Percentiles rank a stretch among this genome's conserved stretches.
phyloP scores from a whole-genome alignment of 176 grass and related monocot species.

The Carex pumila region DNA sequence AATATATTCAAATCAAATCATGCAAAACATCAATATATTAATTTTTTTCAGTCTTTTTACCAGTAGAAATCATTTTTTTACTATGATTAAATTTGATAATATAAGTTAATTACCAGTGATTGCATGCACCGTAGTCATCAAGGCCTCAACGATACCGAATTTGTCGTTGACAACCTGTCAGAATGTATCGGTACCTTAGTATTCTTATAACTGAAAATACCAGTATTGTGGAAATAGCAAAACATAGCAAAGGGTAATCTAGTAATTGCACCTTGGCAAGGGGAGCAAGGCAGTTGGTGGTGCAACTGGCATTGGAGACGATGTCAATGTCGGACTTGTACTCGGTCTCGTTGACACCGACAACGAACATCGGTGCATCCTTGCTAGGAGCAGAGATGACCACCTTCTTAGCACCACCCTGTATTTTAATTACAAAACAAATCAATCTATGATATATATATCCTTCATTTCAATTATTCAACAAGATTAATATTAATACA shows the following conservation, averaged over 20 bases:
- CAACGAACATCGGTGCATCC: constrained; percentile 68
- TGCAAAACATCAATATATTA: no score
- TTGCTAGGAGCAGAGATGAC: constrained; percentile 88
- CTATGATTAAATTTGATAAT: no score
- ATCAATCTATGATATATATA: background rate
- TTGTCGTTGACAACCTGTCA: constrained; percentile 66
- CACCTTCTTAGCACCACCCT: constrained; percentile 92
- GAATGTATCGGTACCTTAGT: background rate
- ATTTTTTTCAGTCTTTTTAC: no score
- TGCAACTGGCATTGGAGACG: constrained; percentile 83
- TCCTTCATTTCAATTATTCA: background rate
- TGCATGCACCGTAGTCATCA: constrained; percentile 78
- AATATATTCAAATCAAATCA: background rate
- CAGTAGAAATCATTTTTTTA: no score
- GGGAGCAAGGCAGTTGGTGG: constrained; percentile 74
- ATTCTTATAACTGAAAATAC: no score
- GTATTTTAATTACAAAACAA: background rate
- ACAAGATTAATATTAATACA: no score
- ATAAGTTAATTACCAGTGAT: constrained; percentile 43
- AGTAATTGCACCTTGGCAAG: constrained; percentile 45
- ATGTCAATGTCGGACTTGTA: constrained; percentile 60
- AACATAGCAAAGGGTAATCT: background rate
- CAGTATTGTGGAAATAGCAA: background rate
- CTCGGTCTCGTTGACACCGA: constrained; percentile 72
- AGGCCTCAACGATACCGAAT: constrained; percentile 70